phyloP scores from a whole-genome alignment of 2,329 filamentous ascomycete species.

The Chalaropsis ovoidea region DNA sequence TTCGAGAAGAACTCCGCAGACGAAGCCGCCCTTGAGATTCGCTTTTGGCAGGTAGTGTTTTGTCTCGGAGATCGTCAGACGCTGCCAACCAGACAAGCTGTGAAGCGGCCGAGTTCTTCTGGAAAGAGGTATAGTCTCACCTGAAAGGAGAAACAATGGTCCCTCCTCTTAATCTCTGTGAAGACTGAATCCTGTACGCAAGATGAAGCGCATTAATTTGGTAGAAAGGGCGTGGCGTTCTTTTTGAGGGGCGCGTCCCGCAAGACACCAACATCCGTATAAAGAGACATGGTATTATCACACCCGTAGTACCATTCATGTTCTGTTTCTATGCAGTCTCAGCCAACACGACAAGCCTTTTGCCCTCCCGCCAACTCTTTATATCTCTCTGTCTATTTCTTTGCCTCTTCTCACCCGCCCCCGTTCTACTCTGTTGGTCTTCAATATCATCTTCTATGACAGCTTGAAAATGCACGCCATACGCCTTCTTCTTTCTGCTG shows the following conservation, averaged over 20 bases:
- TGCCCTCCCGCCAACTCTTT: neutral
- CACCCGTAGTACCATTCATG: neutral
- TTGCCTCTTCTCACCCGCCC: neutral
- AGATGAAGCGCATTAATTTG: neutral
- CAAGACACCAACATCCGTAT: neutral
- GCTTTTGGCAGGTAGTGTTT: neutral
- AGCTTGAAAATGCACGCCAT: conserved; percentile 22
- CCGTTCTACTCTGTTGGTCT: neutral
- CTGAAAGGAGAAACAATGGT: neutral
- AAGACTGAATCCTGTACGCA: neutral
- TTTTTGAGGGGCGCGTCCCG: neutral
- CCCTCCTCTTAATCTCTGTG: neutral
- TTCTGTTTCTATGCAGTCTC: neutral
- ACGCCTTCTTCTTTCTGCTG: conserved; percentile 18
- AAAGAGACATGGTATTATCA: conserved; percentile 1
- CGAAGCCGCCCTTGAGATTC: no score
- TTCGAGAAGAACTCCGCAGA: no score
- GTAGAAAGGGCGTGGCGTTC: neutral
- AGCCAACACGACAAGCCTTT: neutral
- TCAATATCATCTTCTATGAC: neutral
- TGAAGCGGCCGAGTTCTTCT: neutral
- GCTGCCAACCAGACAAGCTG: neutral
- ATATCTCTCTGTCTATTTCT: neutral
- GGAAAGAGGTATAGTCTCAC: neutral
- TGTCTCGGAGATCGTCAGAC: neutral